A percentile compares a stretch with the other conserved stretches of the same genome.
phyloP scores from a whole-genome alignment of 2,329 filamentous ascomycete genomes.

The Calonectria pteridis region DNA sequence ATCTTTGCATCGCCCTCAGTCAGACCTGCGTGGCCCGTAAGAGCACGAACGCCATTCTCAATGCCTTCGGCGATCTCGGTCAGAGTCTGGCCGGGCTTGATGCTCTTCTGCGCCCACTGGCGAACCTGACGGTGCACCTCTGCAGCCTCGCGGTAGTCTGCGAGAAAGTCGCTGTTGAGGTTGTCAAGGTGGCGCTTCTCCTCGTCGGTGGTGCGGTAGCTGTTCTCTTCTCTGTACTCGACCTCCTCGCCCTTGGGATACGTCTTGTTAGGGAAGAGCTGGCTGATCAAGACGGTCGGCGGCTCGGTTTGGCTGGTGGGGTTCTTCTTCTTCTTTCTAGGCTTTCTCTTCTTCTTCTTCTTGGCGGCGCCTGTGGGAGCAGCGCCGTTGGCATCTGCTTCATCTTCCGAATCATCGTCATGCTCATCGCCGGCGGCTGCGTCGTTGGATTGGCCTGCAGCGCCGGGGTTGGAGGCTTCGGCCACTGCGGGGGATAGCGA shows the following conservation, averaged over 20 bases:
- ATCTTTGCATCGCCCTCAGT: constrained; percentile 82
- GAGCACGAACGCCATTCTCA: constrained; percentile 81
- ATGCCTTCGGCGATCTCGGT: constrained; percentile 90
- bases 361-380: constrained; percentile 53
- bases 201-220: constrained; percentile 82
- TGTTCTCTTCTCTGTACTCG: constrained; percentile 82
- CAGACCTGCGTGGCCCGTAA: constrained; percentile 82
- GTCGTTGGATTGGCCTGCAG: constrained; percentile 55
- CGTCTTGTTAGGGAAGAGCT: constrained; percentile 77
- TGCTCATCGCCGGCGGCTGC: constrained; percentile 57
- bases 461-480: constrained; percentile 55
- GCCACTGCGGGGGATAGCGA: constrained; percentile 50
- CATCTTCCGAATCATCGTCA: constrained; percentile 66
- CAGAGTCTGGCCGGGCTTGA: constrained; percentile 84
- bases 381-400: constrained; percentile 55
- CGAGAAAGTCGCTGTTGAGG: constrained; percentile 83
- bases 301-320: constrained; percentile 80
- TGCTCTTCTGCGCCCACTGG: constrained; percentile 83
- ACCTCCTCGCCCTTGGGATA: constrained; percentile 84
- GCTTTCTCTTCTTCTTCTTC: constrained; percentile 80
- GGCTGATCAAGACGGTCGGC: constrained; percentile 77
- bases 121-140: constrained; percentile 91
- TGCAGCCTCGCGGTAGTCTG: constrained; percentile 86
- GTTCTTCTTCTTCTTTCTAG: constrained; percentile 85
- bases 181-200: constrained; percentile 88